phyloP scores from a whole-genome alignment of 106 monocot species.

The Allium fistulosum region DNA sequence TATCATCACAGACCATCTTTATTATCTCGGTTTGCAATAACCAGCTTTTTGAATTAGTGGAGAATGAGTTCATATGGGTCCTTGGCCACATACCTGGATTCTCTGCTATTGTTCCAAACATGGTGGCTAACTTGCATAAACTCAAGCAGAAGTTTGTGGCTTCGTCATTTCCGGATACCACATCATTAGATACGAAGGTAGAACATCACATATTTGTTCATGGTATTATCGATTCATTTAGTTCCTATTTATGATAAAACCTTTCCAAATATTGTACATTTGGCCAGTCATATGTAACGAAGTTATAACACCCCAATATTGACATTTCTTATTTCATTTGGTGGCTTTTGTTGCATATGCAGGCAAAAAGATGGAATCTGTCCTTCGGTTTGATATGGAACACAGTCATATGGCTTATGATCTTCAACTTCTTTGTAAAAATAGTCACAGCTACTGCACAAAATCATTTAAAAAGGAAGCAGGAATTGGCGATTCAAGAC shows the following conservation, averaged over 20 bases:
- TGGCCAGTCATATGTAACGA: too few relatives aligned
- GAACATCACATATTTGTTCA: neutral
- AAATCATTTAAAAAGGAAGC: constrained; percentile 48
- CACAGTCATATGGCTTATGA: constrained; percentile 67
- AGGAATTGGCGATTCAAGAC: constrained; percentile 43
- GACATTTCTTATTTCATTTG: too few relatives aligned
- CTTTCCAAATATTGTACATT: too few relatives aligned
- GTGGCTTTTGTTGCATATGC: constrained; percentile 4
- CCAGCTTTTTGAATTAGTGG: constrained; percentile 46
- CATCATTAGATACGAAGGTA: constrained; percentile 29
- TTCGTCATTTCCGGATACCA: constrained; percentile 7
- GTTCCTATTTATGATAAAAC: too few relatives aligned
- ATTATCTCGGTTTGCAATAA: constrained; percentile 64
- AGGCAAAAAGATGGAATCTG: constrained; percentile 70
- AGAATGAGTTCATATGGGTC: constrained; percentile 55
- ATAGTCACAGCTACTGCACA: constrained; percentile 78
- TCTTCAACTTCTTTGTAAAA: constrained; percentile 61
- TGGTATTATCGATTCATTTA: neutral
- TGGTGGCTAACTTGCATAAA: constrained; percentile 35
- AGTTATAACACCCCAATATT: too few relatives aligned
- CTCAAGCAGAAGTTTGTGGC: constrained; percentile 43
- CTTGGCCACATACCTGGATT: constrained; percentile 42
- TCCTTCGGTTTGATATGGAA: constrained; percentile 78
- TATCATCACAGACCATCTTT: constrained; percentile 42
- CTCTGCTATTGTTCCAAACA: constrained; percentile 27